A percentile compares a stretch with the other conserved stretches of the same genome.
Evolutionary conservation across 2,329 filamentous ascomycete species (phyloP).

Genomic region (Colletotrichum lini): DNA sequence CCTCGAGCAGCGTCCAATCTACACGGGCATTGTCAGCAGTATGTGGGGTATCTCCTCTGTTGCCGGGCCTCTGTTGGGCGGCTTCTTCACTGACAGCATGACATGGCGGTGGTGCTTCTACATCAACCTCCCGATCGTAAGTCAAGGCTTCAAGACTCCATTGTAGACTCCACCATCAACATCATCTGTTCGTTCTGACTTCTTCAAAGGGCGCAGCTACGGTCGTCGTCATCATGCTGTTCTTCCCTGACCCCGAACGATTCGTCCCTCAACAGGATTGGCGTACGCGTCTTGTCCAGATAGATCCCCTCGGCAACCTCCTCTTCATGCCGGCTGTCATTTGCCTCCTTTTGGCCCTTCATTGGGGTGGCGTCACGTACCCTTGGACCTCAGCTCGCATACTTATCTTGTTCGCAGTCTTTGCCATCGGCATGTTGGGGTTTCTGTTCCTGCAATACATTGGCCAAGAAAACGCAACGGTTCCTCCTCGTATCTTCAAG

Average conservation of each 20-base stretch:
- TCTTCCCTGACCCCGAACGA: slow-evolving; percentile 43
- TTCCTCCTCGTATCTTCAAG: slow-evolving; percentile 59
- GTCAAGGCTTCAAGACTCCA: slow-evolving; percentile 25
- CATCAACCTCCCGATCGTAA: slow-evolving; percentile 57
- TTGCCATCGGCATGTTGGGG: slow-evolving; percentile 53
- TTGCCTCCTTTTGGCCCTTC: slow-evolving; percentile 65
- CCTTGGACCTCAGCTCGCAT: slow-evolving; percentile 65
- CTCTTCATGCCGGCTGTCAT: slow-evolving; percentile 56
- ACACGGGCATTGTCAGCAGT: slow-evolving; percentile 56
- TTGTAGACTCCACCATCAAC: background rate
- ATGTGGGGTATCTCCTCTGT: slow-evolving; percentile 63
- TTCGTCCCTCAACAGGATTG: slow-evolving; percentile 5
- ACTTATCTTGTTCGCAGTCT: slow-evolving; percentile 65
- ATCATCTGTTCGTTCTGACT: background rate
- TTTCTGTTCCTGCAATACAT: slow-evolving; percentile 57
- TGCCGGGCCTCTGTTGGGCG: slow-evolving; percentile 53
- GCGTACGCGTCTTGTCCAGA: slow-evolving; percentile 29
- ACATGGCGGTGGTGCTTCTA: slow-evolving; percentile 60
- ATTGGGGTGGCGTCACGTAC: slow-evolving; percentile 64
- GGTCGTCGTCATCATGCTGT: slow-evolving; percentile 50
- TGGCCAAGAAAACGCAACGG: slow-evolving; percentile 58
- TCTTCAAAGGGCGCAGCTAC: slow-evolving; percentile 52
- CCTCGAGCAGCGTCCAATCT: slow-evolving; percentile 52
- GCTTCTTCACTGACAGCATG: slow-evolving; percentile 53
- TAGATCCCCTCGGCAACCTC: slow-evolving; percentile 48